Conservation (phyloP, 2,329 filamentous ascomycete genomes). For the Hortaea werneckii region DNA sequence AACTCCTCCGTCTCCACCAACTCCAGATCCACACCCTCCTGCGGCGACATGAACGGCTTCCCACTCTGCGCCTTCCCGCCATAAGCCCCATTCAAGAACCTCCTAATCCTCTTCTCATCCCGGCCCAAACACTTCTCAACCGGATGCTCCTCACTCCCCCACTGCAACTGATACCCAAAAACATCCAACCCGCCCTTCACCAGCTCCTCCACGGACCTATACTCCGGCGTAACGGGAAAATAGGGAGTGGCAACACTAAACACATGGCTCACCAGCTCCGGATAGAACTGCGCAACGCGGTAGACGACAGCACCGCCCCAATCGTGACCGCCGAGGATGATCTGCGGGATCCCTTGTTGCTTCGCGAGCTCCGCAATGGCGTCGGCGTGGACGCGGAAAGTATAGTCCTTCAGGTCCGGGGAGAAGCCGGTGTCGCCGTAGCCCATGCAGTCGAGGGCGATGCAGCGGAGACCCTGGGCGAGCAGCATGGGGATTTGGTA, state of each 20-base stretch:
- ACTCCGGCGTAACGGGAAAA: conserved; percentile 34
- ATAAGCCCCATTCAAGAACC: conserved; percentile 63
- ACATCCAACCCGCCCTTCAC: conserved; percentile 46
- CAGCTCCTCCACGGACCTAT: neutral
- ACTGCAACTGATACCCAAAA: conserved; percentile 77
- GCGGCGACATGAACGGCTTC: conserved; percentile 47
- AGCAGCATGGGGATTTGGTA: conserved; percentile 73
- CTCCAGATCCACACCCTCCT: conserved; percentile 54
- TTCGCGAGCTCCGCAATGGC: conserved; percentile 65
- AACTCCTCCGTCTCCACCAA: conserved; percentile 48
- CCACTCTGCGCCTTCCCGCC: conserved; percentile 52
- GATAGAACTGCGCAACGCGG: conserved; percentile 63
- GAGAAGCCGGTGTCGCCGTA: conserved; percentile 57
- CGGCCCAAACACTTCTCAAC: conserved; percentile 45
- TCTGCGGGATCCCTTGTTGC: conserved; percentile 44
- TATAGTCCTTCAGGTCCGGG: conserved; percentile 47
- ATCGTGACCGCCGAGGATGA: conserved; percentile 85
- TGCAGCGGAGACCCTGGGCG: conserved; percentile 62
- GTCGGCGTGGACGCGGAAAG: conserved; percentile 59
- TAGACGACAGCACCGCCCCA: conserved; percentile 77
- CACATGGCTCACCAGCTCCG: conserved; percentile 59
- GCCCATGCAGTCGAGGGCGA: conserved; percentile 78
- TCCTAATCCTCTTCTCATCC: conserved; percentile 47
- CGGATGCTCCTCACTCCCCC: conserved; percentile 35
- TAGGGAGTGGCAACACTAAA: conserved; percentile 79